Conservation (phyloP, 148 eudicot genomes). For the Selenicereus undatus region DNA sequence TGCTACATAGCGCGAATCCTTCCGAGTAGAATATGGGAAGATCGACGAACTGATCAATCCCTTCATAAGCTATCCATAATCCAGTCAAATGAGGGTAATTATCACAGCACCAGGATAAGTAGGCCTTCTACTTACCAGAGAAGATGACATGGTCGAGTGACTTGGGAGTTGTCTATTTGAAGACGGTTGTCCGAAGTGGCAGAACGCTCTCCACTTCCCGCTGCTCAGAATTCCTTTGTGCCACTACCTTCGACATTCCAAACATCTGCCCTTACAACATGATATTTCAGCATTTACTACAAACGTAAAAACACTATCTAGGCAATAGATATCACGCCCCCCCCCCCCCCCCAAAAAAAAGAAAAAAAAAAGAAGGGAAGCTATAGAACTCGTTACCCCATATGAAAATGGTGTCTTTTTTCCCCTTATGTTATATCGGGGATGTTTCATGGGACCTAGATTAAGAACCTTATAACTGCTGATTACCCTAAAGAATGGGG, state of each 20-base stretch:
- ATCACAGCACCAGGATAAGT: background rate
- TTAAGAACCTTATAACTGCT: no score
- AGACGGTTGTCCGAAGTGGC: constrained; percentile 45
- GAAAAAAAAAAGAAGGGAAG: no score
- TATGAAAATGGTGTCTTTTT: no score
- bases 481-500: no score
- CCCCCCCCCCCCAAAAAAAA: no score
- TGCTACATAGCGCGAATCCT: no score
- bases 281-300: background rate
- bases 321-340: no score
- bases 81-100: background rate
- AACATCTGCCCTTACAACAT: constrained; percentile 57
- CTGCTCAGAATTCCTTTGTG: constrained; percentile 39
- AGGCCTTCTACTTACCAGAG: constrained; percentile 4
- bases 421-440: no score
- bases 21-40: no score
- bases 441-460: background rate
- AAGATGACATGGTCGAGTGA: background rate
- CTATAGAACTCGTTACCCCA: no score
- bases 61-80: background rate
- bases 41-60: background rate
- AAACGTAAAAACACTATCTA: background rate
- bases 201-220: constrained; percentile 51
- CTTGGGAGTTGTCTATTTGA: constrained; percentile 27
- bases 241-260: constrained; percentile 78